Evolutionary conservation across 116 monocot species (phyloP).

Genomic region (Trichopus zeylanicus): DNA sequence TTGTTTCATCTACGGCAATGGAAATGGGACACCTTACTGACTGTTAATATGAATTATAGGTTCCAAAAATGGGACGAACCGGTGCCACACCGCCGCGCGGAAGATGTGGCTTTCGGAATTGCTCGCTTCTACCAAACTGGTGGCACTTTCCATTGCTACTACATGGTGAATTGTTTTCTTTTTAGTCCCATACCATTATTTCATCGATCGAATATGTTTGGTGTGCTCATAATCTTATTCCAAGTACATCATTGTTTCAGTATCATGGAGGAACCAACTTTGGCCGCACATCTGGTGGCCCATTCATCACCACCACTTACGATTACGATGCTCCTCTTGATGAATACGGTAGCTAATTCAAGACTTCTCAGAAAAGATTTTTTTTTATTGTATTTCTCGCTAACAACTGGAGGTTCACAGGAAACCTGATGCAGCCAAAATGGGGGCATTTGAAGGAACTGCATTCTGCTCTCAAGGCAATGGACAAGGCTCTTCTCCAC

Average conservation of each 20-base stretch:
- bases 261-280: conserved; percentile 66
- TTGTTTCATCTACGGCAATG: background rate
- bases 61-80: conserved; percentile 32
- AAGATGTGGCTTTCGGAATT: conserved; percentile 42
- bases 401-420: too few species aligned
- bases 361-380: background rate
- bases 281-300: conserved; percentile 39
- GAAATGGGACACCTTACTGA: background rate
- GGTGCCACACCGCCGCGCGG: conserved; percentile 31
- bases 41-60: conserved; percentile 19
- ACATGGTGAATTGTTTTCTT: too few species aligned
- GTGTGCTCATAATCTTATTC: too few species aligned
- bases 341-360: conserved; percentile 8
- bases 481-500: conserved; percentile 11
- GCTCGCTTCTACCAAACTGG: conserved; percentile 36
- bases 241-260: conserved; percentile 2
- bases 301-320: conserved; percentile 43
- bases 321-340: conserved; percentile 20
- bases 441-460: conserved; percentile 13
- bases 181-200: too few species aligned
- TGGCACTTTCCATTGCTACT: conserved; percentile 45
- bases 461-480: conserved; percentile 3
- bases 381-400: too few species aligned
- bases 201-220: background rate
- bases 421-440: conserved; percentile 12